phyloP scores from a whole-genome alignment of 495 filamentous ascomycete genomes.

The Neurospora sublineolata region DNA sequence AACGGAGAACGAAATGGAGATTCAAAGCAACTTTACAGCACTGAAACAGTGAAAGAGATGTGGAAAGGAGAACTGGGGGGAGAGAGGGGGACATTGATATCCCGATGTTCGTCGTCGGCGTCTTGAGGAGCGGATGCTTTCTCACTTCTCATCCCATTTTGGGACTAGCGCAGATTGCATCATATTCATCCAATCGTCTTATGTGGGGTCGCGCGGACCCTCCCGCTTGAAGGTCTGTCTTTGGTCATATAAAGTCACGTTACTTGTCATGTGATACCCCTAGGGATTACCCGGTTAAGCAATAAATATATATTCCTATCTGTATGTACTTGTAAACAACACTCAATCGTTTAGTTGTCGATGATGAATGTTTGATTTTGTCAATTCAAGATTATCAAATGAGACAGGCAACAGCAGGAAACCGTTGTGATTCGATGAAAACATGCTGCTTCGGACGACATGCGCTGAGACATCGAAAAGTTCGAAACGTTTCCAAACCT shows the following conservation, averaged over 20 bases:
- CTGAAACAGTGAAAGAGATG: background rate
- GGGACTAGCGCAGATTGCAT: conserved; percentile 25
- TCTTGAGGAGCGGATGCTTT: conserved; percentile 8
- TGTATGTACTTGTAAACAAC: background rate
- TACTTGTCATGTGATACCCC: background rate
- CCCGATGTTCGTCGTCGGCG: conserved; percentile 22
- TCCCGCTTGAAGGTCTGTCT: background rate
- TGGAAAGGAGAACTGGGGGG: conserved; percentile 3
- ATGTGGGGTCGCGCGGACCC: background rate
- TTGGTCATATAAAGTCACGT: background rate
- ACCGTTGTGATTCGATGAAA: too few relatives aligned
- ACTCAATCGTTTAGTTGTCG: background rate
- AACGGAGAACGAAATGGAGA: background rate
- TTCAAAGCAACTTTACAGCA: background rate
- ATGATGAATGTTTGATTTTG: background rate
- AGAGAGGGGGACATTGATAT: conserved; percentile 2
- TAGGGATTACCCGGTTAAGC: background rate
- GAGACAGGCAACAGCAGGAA: too few relatives aligned
- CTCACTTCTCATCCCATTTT: conserved; percentile 6
- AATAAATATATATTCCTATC: too few relatives aligned
- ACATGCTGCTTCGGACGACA: too few relatives aligned
- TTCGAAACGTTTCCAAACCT: background rate
- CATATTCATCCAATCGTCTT: conserved; percentile 16
- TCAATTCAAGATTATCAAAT: too few relatives aligned
- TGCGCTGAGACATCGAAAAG: too few relatives aligned